Percentiles rank a stretch among this genome's conserved stretches.
Conservation (phyloP, 805 yeast genomes). For the Henningerozyma blattae region DNA sequence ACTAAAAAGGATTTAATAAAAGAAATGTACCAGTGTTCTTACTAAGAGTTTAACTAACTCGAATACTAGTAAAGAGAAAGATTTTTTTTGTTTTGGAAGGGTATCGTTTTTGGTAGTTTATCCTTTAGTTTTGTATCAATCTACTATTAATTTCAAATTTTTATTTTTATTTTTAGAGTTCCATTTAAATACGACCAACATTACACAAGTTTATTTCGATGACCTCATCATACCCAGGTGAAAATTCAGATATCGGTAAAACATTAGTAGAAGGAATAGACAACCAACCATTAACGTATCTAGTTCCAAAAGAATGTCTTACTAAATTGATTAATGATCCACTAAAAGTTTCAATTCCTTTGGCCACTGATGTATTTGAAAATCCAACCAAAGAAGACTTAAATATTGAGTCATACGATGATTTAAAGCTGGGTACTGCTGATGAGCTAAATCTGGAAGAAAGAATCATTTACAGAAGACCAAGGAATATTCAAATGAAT, state of each 20-base stretch:
- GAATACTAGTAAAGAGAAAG: too few relatives aligned
- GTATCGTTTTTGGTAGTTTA: too few relatives aligned
- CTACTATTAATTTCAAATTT: too few relatives aligned
- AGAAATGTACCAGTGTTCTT: too few relatives aligned
- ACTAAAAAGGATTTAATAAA: too few relatives aligned
- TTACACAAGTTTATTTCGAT: slow-evolving; percentile 21
- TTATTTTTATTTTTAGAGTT: too few relatives aligned
- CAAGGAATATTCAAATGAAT: slow-evolving; percentile 2
- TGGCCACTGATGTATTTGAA: slow-evolving; percentile 3
- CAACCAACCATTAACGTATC: slow-evolving; percentile 15
- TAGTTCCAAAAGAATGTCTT: slow-evolving; percentile 20
- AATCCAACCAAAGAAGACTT: background rate
- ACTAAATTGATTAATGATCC: slow-evolving; percentile 8
- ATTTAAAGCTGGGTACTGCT: background rate
- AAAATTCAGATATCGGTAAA: slow-evolving; percentile 16
- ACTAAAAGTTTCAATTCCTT: slow-evolving; percentile 3
- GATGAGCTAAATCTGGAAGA: background rate
- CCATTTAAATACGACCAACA: too few relatives aligned
- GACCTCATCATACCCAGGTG: slow-evolving; percentile 22
- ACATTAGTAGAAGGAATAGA: slow-evolving; percentile 16
- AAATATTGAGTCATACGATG: background rate
- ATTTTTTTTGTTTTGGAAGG: too few relatives aligned
- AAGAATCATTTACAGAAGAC: slow-evolving; percentile 10
- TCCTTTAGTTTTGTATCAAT: too few relatives aligned
- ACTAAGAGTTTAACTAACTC: too few relatives aligned